Conservation (phyloP, 257 asterid genomes). For the Agastache rugosa region DNA sequence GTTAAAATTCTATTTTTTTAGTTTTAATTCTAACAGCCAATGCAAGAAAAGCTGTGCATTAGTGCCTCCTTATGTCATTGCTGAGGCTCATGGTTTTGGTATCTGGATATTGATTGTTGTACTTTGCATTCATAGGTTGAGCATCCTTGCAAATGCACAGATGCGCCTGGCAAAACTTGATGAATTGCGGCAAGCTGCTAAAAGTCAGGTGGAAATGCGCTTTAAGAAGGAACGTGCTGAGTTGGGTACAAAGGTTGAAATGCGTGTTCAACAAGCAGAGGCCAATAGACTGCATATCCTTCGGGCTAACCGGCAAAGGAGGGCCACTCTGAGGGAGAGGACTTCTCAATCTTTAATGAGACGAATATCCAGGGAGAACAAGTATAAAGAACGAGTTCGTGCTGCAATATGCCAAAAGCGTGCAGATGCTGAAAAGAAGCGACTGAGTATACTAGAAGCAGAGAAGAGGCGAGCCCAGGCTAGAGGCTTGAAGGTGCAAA, state of each 20-base stretch:
- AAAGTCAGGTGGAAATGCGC: conserved; percentile 77
- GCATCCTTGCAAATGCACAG: conserved; percentile 76
- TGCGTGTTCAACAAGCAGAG: conserved; percentile 87
- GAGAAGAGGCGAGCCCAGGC: conserved; percentile 86
- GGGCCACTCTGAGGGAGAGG: conserved; percentile 84
- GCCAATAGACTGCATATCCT: conserved; percentile 82
- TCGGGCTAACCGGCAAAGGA: conserved; percentile 76
- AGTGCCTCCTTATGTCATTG: background rate
- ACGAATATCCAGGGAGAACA: conserved; percentile 81
- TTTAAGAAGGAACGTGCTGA: conserved; percentile 77
- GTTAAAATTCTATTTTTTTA: conserved; percentile 40
- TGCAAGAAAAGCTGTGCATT: background rate
- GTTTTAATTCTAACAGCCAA: background rate
- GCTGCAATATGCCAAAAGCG: conserved; percentile 91
- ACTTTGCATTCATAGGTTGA: conserved; percentile 55
- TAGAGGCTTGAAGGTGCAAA: conserved; percentile 74
- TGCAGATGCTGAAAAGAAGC: conserved; percentile 87
- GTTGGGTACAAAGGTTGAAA: conserved; percentile 82
- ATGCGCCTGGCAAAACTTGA: conserved; percentile 91
- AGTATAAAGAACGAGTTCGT: conserved; percentile 84
- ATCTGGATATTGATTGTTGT: conserved; percentile 8
- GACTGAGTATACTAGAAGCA: conserved; percentile 82
- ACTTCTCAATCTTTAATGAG: conserved; percentile 78
- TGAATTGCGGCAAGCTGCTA: conserved; percentile 90
- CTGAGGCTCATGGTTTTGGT: background rate